Percentiles rank a stretch among this genome's conserved stretches.
Conservation (phyloP, 164 flowering plant genomes). For the Annona squamosa region DNA sequence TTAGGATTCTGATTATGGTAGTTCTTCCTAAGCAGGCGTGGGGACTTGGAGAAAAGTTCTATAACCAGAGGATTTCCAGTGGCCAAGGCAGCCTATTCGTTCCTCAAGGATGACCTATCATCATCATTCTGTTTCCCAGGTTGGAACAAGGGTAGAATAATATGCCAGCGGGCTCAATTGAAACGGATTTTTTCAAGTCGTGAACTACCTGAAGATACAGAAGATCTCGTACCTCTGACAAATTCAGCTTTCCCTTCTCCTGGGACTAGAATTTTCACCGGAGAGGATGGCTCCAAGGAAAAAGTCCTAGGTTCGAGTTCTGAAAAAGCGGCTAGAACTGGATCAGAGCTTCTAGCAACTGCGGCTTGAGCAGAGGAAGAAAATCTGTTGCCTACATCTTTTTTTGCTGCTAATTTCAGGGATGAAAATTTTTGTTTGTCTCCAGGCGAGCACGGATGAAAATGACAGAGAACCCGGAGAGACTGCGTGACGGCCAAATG, state of each 20-base stretch:
- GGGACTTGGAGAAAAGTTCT: slow-evolving; percentile 67
- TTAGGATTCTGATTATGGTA: not conserved
- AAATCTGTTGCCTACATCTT: not conserved
- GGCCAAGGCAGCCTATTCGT: slow-evolving; percentile 62
- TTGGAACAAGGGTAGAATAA: slow-evolving; percentile 88
- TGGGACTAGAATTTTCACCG: slow-evolving; percentile 24
- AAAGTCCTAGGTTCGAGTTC: slow-evolving; percentile 11
- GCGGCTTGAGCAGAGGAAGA: slow-evolving; percentile 25
- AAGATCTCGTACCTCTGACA: slow-evolving; percentile 31
- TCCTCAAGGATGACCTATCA: slow-evolving; percentile 56
- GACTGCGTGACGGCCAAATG: not conserved
- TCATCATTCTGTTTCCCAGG: slow-evolving; percentile 62
- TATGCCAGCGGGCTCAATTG: slow-evolving; percentile 73
- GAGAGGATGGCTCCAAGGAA: slow-evolving; percentile 19
- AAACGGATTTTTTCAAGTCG: slow-evolving; percentile 40
- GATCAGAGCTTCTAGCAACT: slow-evolving; percentile 48
- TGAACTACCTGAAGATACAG: slow-evolving; percentile 33
- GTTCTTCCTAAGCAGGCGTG: slow-evolving; percentile 49
- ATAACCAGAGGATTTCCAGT: slow-evolving; percentile 48
- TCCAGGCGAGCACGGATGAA: not conserved
- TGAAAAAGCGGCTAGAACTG: slow-evolving; percentile 16
- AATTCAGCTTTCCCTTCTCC: slow-evolving; percentile 41
- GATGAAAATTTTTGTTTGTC: not conserved
- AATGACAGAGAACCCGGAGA: not conserved
- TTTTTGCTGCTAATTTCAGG: not conserved